Conservation (phyloP, 768 basidiomycete genomes). For the Calocera viscosa region DNA sequence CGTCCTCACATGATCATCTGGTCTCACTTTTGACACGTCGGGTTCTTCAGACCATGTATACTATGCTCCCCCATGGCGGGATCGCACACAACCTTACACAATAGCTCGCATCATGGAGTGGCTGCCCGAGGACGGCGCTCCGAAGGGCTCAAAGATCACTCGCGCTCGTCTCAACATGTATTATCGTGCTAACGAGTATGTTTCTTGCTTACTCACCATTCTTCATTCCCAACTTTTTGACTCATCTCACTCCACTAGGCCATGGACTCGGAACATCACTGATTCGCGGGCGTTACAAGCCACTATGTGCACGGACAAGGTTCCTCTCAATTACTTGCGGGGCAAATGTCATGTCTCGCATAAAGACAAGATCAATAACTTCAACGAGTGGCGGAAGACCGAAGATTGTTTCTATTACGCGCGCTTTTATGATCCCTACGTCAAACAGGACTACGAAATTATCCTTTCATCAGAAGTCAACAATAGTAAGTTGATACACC, state of each 20-base stretch:
- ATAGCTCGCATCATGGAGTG: slow-evolving; percentile 97
- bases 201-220: slow-evolving; percentile 15
- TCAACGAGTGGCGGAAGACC: slow-evolving; percentile 85
- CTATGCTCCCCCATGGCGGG: slow-evolving; percentile 89
- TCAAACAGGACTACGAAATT: slow-evolving; percentile 96
- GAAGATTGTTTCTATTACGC: slow-evolving; percentile 95
- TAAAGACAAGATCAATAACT: slow-evolving; percentile 86
- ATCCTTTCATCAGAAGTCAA: slow-evolving; percentile 73
- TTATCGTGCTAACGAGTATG: slow-evolving; percentile 75
- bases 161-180: slow-evolving; percentile 91
- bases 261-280: slow-evolving; percentile 77
- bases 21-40: neutral
- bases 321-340: slow-evolving; percentile 86
- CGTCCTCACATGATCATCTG: neutral
- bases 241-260: slow-evolving; percentile 26
- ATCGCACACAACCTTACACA: slow-evolving; percentile 81
- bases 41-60: slow-evolving; percentile 79
- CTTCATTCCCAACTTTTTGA: neutral
- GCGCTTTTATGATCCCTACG: slow-evolving; percentile 91
- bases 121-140: slow-evolving; percentile 61
- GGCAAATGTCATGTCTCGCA: slow-evolving; percentile 89
- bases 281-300: slow-evolving; percentile 88
- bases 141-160: slow-evolving; percentile 52
- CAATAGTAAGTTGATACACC: slow-evolving; percentile 54
- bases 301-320: slow-evolving; percentile 91